Evolutionary conservation across 371 early-diverging fungal species (phyloP).

Genomic region (Mucor velutinosus): DNA sequence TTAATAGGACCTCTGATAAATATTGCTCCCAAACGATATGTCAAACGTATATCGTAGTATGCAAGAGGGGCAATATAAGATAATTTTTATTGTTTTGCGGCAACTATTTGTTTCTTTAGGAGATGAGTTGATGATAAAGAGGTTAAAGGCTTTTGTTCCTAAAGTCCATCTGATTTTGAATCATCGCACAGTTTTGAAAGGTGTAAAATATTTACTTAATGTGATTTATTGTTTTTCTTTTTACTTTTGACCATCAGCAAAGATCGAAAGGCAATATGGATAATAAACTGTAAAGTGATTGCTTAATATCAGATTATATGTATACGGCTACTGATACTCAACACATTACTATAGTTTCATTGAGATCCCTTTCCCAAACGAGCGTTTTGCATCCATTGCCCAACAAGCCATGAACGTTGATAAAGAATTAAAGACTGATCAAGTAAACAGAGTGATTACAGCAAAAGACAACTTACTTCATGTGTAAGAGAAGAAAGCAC

Average conservation of each 20-base stretch:
- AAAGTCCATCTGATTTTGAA: no score
- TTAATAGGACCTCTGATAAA: no score
- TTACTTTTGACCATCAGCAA: background rate
- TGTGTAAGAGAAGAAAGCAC: constrained; percentile 31
- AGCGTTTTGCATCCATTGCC: constrained; percentile 45
- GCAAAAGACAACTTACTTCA: constrained; percentile 23
- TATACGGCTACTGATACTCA: background rate
- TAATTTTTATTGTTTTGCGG: no score
- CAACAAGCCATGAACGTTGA: constrained; percentile 46
- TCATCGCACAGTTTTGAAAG: no score
- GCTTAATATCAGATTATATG: background rate
- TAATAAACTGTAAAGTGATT: constrained; percentile 9
- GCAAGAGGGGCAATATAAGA: no score
- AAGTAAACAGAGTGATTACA: constrained; percentile 38
- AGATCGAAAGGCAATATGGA: constrained; percentile 1
- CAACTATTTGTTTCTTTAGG: no score
- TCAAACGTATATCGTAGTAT: no score
- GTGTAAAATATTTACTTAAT: background rate
- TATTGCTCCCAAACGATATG: no score
- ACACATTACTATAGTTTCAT: constrained; percentile 39
- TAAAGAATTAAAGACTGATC: constrained; percentile 49
- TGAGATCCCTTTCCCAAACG: constrained; percentile 49
- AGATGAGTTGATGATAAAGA: no score
- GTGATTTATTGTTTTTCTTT: background rate
- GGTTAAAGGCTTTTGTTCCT: no score